Percentiles rank a stretch among this genome's conserved stretches.
phyloP scores from a whole-genome alignment of 129 eudicot genomes.

The Artemisia argyi region DNA sequence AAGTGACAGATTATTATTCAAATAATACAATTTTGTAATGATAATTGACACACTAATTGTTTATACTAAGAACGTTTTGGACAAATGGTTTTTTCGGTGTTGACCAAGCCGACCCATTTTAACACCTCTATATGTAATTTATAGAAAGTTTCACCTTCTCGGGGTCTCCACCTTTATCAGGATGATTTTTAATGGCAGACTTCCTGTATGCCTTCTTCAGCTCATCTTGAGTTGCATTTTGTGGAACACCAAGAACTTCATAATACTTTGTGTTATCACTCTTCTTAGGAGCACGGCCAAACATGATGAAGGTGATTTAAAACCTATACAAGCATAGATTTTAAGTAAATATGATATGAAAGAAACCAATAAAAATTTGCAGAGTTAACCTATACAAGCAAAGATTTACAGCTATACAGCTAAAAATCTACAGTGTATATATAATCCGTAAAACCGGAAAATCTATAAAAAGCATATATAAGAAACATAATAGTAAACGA shows the following conservation, averaged over 20 bases:
- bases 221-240: slow-evolving; percentile 66
- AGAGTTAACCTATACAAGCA: too few species aligned
- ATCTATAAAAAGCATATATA: neutral
- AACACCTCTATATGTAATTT: neutral
- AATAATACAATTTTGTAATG: too few species aligned
- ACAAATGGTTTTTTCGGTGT: too few species aligned
- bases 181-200: slow-evolving; percentile 84
- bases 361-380: neutral
- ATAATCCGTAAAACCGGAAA: neutral
- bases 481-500: neutral
- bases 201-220: slow-evolving; percentile 82
- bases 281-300: slow-evolving; percentile 71
- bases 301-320: slow-evolving; percentile 47
- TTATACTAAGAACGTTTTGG: too few species aligned
- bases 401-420: too few species aligned
- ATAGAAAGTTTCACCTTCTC: slow-evolving; percentile 56
- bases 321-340: slow-evolving; percentile 18
- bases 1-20: too few species aligned
- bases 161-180: slow-evolving; percentile 96
- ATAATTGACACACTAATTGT: too few species aligned
- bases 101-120: too few species aligned
- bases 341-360: slow-evolving; percentile 17
- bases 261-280: slow-evolving; percentile 70
- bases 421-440: neutral
- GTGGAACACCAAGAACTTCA: slow-evolving; percentile 73